Percentiles rank a stretch among this genome's conserved stretches.
These are phyloP conservation scores for Tuber magnatum DNA, from an alignment of 495 filamentous ascomycete genomes.

Conservation along the genomic window DNA sequence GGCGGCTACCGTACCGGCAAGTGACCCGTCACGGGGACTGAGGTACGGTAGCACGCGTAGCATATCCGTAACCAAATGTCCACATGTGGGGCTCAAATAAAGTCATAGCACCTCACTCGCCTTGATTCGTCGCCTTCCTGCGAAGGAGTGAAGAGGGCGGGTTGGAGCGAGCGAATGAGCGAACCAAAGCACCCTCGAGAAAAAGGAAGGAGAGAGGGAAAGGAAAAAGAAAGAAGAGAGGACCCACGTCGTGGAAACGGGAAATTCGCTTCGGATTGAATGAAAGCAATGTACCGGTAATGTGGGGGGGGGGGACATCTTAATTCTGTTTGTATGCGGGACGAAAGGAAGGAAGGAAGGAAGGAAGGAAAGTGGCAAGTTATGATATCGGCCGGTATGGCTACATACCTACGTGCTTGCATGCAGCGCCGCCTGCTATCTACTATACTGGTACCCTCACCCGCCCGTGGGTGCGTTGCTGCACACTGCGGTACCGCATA, in stretches of 20 bases:
- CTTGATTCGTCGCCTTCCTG: background rate
- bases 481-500: background rate
- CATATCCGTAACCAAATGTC: background rate
- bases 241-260: background rate
- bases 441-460: background rate
- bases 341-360: background rate
- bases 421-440: too few species aligned
- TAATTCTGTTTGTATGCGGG: background rate
- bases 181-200: background rate
- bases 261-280: background rate
- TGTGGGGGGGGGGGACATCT: background rate
- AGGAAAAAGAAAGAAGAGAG: background rate
- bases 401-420: background rate
- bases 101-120: conserved; percentile 3
- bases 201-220: background rate
- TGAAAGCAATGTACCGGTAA: background rate
- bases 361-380: background rate
- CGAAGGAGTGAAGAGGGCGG: background rate
- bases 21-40: too few species aligned
- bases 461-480: background rate
- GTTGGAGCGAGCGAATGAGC: background rate
- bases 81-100: background rate
- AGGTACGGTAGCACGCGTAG: background rate
- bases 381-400: background rate
- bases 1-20: background rate